phyloP scores from a whole-genome alignment of 2,329 filamentous ascomycete genomes.

The Colletotrichum limetticola region DNA sequence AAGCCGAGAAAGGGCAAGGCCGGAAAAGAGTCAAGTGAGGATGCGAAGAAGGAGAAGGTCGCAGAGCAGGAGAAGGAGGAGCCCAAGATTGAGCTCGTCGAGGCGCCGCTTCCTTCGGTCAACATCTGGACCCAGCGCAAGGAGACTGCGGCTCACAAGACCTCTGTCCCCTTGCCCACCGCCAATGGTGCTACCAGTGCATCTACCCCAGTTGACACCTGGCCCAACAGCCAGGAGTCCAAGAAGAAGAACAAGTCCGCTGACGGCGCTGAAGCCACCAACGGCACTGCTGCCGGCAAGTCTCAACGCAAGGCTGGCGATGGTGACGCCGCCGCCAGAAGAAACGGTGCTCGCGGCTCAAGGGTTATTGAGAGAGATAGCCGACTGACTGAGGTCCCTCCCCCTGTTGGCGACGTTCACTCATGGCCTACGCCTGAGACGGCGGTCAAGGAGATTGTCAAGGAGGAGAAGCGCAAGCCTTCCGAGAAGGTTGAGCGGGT shows the following conservation, averaged over 20 bases:
- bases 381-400: constrained; percentile 50
- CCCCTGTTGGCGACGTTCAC: constrained; percentile 79
- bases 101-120: constrained; percentile 83
- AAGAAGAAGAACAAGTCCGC: constrained; percentile 48
- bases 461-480: constrained; percentile 79
- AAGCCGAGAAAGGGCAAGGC: constrained; percentile 72
- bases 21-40: constrained; percentile 53
- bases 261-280: constrained; percentile 37
- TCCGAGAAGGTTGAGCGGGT: constrained; percentile 67
- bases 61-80: constrained; percentile 70
- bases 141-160: constrained; percentile 70
- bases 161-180: constrained; percentile 46
- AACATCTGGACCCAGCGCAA: constrained; percentile 90
- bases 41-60: constrained; percentile 64
- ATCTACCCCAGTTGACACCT: constrained; percentile 19
- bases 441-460: constrained; percentile 70
- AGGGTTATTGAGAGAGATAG: constrained; percentile 53
- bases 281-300: constrained; percentile 51
- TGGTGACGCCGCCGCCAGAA: constrained; percentile 52
- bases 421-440: constrained; percentile 94
- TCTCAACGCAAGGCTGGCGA: constrained; percentile 56
- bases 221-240: constrained; percentile 59
- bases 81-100: constrained; percentile 75
- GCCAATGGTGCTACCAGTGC: constrained; percentile 38
- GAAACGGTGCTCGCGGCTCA: constrained; percentile 56